These are phyloP conservation scores for Cymodocea nodosa DNA, from an alignment of 116 monocot genomes.

Conservation along the genomic window DNA sequence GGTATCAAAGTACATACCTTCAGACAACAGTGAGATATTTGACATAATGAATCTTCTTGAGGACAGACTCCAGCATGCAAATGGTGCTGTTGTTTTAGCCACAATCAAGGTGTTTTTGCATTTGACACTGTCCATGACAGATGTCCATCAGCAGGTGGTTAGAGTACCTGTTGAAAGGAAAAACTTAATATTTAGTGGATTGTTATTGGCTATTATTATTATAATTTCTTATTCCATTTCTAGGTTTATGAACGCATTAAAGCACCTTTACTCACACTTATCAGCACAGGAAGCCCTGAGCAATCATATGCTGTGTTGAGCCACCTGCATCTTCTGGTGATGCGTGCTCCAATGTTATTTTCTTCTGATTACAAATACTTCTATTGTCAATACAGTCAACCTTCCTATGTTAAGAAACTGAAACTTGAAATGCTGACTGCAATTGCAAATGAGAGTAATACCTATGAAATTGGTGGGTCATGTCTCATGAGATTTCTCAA, in stretches of 20 bases:
- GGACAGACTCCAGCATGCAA: constrained; percentile 98
- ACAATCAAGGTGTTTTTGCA: constrained; percentile 92
- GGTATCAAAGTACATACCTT: constrained; percentile 80
- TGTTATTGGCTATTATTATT: neutral
- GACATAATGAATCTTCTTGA: constrained; percentile 98
- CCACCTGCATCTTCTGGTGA: constrained; percentile 89
- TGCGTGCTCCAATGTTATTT: constrained; percentile 95
- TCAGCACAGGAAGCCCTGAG: constrained; percentile 87
- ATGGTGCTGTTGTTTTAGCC: constrained; percentile 94
- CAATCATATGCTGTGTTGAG: constrained; percentile 93
- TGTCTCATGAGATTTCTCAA: neutral
- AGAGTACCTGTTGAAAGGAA: neutral
- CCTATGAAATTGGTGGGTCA: constrained; percentile 84
- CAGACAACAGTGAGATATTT: constrained; percentile 86
- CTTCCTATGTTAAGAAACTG: constrained; percentile 94
- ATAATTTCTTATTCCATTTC: constrained; percentile 2
- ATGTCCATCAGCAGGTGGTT: constrained; percentile 97
- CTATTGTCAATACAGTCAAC: constrained; percentile 89
- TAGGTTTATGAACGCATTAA: constrained; percentile 99
- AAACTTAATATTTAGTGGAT: neutral
- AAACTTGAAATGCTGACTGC: constrained; percentile 99
- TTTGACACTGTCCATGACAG: constrained; percentile 96
- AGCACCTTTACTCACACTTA: constrained; percentile 90
- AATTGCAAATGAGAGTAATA: constrained; percentile 96
- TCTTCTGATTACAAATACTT: constrained; percentile 96